phyloP scores from a whole-genome alignment of 2,329 filamentous ascomycete genomes.

The Leptographium radiaticola region DNA sequence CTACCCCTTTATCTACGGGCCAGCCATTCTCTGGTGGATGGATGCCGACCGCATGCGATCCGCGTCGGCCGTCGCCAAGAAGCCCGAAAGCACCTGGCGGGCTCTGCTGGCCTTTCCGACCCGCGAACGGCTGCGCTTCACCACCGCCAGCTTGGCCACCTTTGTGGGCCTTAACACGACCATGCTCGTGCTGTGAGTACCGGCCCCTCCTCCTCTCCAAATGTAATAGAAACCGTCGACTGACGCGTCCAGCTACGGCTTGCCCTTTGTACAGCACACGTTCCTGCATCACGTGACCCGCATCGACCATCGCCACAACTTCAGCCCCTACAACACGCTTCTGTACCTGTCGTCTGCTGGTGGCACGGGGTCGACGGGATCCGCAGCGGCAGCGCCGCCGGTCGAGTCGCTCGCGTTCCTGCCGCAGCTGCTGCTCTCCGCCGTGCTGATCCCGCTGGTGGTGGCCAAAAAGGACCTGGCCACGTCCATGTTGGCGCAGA shows the following conservation, averaged over 20 bases:
- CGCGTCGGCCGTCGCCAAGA: not conserved
- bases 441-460: conserved; percentile 53
- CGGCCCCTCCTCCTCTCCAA: not conserved
- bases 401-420: conserved; percentile 77
- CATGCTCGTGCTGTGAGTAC: conserved; percentile 62
- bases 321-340: conserved; percentile 88
- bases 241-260: conserved; percentile 50
- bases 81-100: not conserved
- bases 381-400: conserved; percentile 20
- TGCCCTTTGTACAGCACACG: conserved; percentile 75
- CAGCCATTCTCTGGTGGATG: conserved; percentile 70
- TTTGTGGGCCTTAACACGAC: conserved; percentile 60
- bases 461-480: conserved; percentile 73
- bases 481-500: conserved; percentile 82
- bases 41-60: conserved; percentile 36
- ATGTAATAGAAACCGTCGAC: conserved; percentile 1
- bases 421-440: conserved; percentile 73
- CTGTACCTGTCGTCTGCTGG: conserved; percentile 70
- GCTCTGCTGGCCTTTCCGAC: conserved; percentile 33
- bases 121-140: conserved; percentile 41
- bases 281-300: conserved; percentile 87
- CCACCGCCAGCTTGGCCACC: conserved; percentile 52
- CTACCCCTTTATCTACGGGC: conserved; percentile 92
- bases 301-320: conserved; percentile 95
- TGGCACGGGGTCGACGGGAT: conserved; percentile 8